Base-by-base conservation (phyloP, 345 rosid genomes). In the Stellera chamaejasme region DNA sequence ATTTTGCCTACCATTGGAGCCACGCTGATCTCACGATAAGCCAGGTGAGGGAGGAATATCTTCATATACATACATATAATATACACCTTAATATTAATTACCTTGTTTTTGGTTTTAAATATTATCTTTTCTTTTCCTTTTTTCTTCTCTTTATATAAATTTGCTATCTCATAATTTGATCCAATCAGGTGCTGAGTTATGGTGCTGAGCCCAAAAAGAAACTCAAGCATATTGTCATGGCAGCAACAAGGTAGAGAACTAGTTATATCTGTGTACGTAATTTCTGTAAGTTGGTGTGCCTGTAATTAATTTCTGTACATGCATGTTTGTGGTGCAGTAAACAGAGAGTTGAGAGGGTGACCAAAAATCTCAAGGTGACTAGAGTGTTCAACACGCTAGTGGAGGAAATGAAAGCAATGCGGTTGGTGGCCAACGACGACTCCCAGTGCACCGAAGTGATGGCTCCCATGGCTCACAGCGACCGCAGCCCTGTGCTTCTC, bases 341-440 rank as follows among this genome's bases (percentile, higher is more conserved):
- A 66, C 92, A 82, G 69, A 82, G 98, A 77, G 83, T 91, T 45
- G 90, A 91, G 66, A 80, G 84, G 65, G 74, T 85, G 65, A 82
- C 83, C 10, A 88, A 85, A 77, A 76, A 76, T 67, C 77, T 91
- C 36, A 85, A 91, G 77, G 88, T 82, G 48, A 86, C 95, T 15
- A 76, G 96, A 64, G 78, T 82, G 10, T 83, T 91, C 72, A 79
- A 74, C 13, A 85, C 92, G 5, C 69, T 85, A 51, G 90, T 88
- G 52, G 95, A 91, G 77, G 92, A 91, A 65, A 70, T 92, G 93
- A 88, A 67, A 67, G 98, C 97, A 69, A 92, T 92, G 67, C 81
- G 93, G 52, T 27, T 79, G 2, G 75, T 82, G 15, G 57, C 77
- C 3, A 50, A 58, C 15, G 94, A 79, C 50, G 93, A 79, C 55